Base-by-base conservation (phyloP, 116 monocot species). In the Posidonia oceanica region DNA sequence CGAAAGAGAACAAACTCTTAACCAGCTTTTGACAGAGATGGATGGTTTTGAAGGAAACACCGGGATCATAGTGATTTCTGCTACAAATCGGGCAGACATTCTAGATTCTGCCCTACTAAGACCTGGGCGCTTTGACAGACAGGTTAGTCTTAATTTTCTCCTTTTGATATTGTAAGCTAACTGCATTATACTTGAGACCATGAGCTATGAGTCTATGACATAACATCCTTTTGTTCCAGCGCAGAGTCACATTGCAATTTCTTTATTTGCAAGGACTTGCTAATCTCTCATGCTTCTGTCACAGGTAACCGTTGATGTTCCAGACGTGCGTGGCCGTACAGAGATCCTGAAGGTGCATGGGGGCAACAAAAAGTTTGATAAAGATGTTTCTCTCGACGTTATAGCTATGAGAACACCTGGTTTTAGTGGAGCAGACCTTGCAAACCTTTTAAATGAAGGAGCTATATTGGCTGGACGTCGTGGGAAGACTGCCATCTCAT, bases 371-470 rank as follows among this genome's bases (percentile, higher is more conserved):
- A 83, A 83, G 65, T 83, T 83, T 52, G 74, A 76, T 51, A 66
- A 69, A 39, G 76, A 76, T 79, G 79, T 83, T 52, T 83, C 83
- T 48, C 76, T 83, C 66, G 83, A 83, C 42, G 79, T 83, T 69
- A 57, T 83, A 59, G 83, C 83, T 69, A 83, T 79, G 83, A 83
- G 83, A 61, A 83, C 83, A 59, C 83, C 83, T 72, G 83, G 83
- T 20, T 83, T 83, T 72, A 97, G 92, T 73, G 96, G 96, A 76
- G 96, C 92, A 73, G 96, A 97, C 77, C 87, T 97, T 73, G 96
- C 96, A 58, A 97, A 97, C 71, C 89, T 97, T 71, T 74, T 97
- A 38, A 97, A 97, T 80, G 91, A 97, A 80, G 96, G 91, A 54
- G 89, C 96, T 14, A 97, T 91, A 66, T 74, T 97, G 71, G 91